Evolutionary conservation across 768 basidiomycete genomes (phyloP), one percentile per base, ranked within the genome.

Genomic region (Fomitopsis pulvina): DNA sequence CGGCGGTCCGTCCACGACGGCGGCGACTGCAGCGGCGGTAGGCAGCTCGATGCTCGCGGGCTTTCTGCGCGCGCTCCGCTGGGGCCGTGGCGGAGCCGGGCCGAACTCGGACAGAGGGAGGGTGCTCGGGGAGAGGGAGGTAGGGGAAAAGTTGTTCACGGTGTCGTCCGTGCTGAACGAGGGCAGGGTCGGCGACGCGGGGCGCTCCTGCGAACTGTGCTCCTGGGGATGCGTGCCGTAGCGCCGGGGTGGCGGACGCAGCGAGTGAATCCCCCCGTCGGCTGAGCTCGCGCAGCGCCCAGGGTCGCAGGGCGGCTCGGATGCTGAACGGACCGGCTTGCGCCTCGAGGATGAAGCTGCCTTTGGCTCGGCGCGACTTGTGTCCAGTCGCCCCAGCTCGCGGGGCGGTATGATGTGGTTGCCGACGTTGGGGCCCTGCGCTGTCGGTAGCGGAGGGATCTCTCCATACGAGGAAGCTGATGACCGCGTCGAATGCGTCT

Each of bases 401-500:
- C 67, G 69, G 0, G 81, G 83, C 1, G 80, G 65, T 16, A 84
- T 60, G 58, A 83, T 84, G 52, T 77, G 76, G 48, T 74, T 71
- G 1, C 60, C 58, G 6, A 68, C 57, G 64, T 1, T 71, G 45
- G 41, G 61, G 50, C 24, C 27, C 3, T 54, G 43, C 20, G 54
- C 9, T 14, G 60, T 63, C 4, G 76, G 74, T 39, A 72, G 39
- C 2, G 74, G 76, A 1, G 76, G 56, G 0, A 61, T 53, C 22
- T 71, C 69, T 3, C 73, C 75, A 34, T 71, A 73, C 2, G 85
- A 85, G 0, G 83, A 80, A 0, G 74, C 62, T 0, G 83, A 84
- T 0, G 82, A 83, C 9, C 72, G 71, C 0, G 71, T 63, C 0
- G 76, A 76, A 45, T 69, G 65, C 0, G 78, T 70, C 37, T 66